Conservation (phyloP, 805 yeast genomes). For the Wickerhamomyces pijperi region DNA sequence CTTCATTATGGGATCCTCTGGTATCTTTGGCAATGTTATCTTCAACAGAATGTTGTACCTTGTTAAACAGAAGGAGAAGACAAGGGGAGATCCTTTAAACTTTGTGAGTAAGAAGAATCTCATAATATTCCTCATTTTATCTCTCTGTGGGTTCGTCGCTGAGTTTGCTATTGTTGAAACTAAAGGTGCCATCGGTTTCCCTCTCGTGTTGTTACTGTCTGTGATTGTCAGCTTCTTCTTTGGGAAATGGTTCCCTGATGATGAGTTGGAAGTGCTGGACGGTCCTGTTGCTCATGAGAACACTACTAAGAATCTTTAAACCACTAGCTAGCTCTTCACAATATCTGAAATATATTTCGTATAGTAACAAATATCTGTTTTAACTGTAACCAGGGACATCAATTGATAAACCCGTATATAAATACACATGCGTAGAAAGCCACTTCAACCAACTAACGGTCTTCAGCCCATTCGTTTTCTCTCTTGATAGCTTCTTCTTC, state of each 20-base stretch:
- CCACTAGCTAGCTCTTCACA: too few species aligned
- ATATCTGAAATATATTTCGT: too few species aligned
- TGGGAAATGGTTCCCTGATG: constrained; percentile 48
- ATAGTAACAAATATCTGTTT: too few species aligned
- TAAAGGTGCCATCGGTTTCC: constrained; percentile 89
- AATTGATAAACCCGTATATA: too few species aligned
- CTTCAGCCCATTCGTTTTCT: constrained; percentile 89
- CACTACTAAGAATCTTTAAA: constrained; percentile 34
- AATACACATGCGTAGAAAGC: too few species aligned
- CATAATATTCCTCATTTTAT: constrained; percentile 42
- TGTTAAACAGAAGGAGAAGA: constrained; percentile 5
- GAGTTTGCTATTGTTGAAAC: constrained; percentile 85
- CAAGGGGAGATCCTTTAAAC: constrained; percentile 18
- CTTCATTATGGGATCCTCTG: constrained; percentile 85
- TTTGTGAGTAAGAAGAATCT: constrained; percentile 26
- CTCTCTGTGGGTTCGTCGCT: constrained; percentile 57
- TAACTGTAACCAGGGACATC: too few species aligned
- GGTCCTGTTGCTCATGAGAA: constrained; percentile 49
- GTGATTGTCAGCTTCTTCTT: constrained; percentile 60
- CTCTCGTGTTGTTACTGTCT: constrained; percentile 61
- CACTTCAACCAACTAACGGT: too few species aligned
- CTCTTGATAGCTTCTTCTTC: constrained; percentile 82
- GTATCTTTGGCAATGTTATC: constrained; percentile 58
- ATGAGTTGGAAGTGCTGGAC: constrained; percentile 56
- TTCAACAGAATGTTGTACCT: constrained; percentile 49